Evolutionary conservation across 2,329 filamentous ascomycete genomes (phyloP).

Genomic region (Dothidotthia symphoricarpi): DNA sequence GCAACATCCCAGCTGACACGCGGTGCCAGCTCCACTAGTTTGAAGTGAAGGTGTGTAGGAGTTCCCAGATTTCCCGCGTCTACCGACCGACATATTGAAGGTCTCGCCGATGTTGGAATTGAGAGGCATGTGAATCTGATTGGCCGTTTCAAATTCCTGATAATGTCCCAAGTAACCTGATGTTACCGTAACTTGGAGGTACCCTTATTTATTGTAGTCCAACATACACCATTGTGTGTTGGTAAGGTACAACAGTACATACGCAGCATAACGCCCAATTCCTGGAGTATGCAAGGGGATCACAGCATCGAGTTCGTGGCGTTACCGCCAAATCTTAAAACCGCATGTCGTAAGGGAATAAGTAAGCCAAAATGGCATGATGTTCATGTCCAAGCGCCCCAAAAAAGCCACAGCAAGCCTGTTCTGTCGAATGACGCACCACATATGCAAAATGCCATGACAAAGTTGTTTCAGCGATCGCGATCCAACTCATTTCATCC

Average conservation of each 20-base stretch:
- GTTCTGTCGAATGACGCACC: constrained; percentile 18
- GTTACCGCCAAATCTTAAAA: neutral
- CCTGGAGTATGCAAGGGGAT: neutral
- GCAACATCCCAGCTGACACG: constrained; percentile 31
- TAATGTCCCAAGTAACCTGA: too few relatives aligned
- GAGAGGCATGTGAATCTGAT: neutral
- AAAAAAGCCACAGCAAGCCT: constrained; percentile 14
- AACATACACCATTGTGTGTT: too few relatives aligned
- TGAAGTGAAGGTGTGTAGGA: constrained; percentile 17
- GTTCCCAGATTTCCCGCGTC: constrained; percentile 24
- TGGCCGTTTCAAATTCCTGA: neutral
- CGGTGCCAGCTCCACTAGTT: constrained; percentile 26
- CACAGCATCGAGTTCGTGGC: neutral
- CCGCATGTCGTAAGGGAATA: neutral
- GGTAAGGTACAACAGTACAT: too few relatives aligned
- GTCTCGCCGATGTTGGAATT: constrained; percentile 10
- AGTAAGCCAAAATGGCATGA: neutral
- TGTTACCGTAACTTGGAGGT: too few relatives aligned
- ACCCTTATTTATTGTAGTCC: too few relatives aligned
- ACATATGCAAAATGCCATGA: constrained; percentile 15
- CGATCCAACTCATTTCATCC: too few relatives aligned
- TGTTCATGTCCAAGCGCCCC: constrained; percentile 6
- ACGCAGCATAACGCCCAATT: too few relatives aligned
- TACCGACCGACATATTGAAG: constrained; percentile 20
- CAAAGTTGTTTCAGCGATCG: too few relatives aligned